Evolutionary conservation across 768 basidiomycete species (phyloP), one percentile per base, ranked within the genome.

Genomic region (Amanita subjunquillea): DNA sequence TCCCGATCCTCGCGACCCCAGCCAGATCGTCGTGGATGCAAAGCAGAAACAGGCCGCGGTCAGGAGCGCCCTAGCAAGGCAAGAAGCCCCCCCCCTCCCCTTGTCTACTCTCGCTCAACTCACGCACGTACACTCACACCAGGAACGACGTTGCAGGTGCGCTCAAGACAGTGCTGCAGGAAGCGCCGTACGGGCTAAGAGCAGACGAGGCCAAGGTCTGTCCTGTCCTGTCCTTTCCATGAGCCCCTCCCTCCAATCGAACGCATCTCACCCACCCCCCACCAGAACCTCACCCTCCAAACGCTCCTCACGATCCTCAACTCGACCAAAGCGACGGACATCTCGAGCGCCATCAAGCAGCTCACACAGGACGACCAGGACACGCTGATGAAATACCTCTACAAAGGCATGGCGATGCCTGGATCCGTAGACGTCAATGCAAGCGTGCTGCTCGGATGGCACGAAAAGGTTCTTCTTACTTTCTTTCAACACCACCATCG

Each of bases 331-430:
- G 72, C 91, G 4, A 77, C 89, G 2, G 94, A 97, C 56, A 91
- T 97, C 56, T 75, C 85, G 2, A 69, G 70, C 23, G 80, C 87
- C 47, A 76, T 96, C 65, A 87, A 83, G 61, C 65, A 75, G 0
- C 75, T 97, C 29, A 77, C 83, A 2, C 77, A 77, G 58, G 85
- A 89, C 48, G 70, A 77, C 41, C 90, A 93, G 62, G 95, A 96
- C 62, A 88, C 85, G 30, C 76, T 97, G 50, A 98, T 96, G 95
- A 95, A 94, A 65, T 98, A 95, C 63, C 72, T 98, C 13, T 98
- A 97, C 79, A 98, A 98, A 71, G 94, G 91, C 13, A 97, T 96
- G 94, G 76, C 70, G 2, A 73, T 78, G 72, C 76, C 77, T 22
- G 77, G 76, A 15, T 77, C 75, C 73, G 77, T 74, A n/a, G 78